Base-by-base conservation (phyloP, 1,284 basidiomycete species). In the Limonomyces culmigenus region DNA sequence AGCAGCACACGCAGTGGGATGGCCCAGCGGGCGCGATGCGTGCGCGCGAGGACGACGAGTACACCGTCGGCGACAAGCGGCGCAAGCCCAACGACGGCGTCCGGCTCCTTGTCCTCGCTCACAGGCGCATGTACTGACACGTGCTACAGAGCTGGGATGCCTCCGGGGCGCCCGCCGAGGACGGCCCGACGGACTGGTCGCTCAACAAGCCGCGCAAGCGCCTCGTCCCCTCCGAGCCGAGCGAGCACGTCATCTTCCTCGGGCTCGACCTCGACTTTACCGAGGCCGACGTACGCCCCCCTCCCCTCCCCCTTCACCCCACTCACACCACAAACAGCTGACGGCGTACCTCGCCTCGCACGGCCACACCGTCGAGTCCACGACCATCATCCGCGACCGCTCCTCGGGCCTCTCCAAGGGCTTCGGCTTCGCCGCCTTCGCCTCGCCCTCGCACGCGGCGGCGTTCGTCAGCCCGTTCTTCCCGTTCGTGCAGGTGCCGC, bases 381-480 rank as follows among this genome's bases (percentile, higher is more conserved):
- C 86, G 49, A 92, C 86, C 48, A 88, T 96, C 46, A 89, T 92
- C 54, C 75, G 83, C 65, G 91, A 95, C 57, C 80, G 83, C 70
- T 68, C 71, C 67, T 77, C 86, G 73, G 87, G 88, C 69, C 57
- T 67, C 42, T 89, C 86, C 38, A 91, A 91, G 60, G 79, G 84
- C 48, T 93, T 92, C 52, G 91, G 88, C 36, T 96, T 96, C 56
- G 89, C 86, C 46, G 80, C 87, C 55, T 95, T 96, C 54, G 59
- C 76, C 21, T 77, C 66, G 40, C 65, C 80, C 33, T 83, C 86
- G 46, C 79, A 86, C 43, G 88, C 91, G 12, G 69, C 74, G 41
- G 71, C 78, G 6, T 92, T 95, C 54, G 78, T 96, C 51, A 76
- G 85, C 44, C 78, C 83, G 30, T 70, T 79, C 41, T 89, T 78